phyloP scores from a whole-genome alignment of 2,329 filamentous ascomycete genomes.

The Rutstroemia sydowiana region DNA sequence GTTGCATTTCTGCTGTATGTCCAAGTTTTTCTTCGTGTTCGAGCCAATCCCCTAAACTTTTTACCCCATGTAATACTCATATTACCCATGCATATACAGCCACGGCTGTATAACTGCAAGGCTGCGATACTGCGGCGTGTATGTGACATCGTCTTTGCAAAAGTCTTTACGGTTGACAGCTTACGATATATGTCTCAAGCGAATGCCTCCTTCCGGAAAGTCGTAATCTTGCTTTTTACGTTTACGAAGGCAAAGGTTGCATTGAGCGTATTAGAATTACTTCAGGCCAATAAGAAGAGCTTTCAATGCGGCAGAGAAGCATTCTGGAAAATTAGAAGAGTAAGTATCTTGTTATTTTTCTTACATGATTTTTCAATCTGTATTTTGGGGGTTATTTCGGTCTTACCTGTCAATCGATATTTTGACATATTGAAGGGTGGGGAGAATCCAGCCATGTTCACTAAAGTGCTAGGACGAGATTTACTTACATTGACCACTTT shows the following conservation, averaged over 20 bases:
- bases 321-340: conserved; percentile 5
- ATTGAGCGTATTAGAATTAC: background rate
- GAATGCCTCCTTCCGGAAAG: background rate
- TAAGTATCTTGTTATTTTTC: background rate
- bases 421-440: no score
- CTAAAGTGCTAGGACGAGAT: no score
- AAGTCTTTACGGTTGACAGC: background rate
- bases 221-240: no score
- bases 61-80: background rate
- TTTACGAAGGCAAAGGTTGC: background rate
- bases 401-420: no score
- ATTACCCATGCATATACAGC: background rate
- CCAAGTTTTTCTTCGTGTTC: no score
- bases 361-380: no score
- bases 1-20: no score
- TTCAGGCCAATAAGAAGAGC: background rate
- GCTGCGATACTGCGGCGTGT: background rate
- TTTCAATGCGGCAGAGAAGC: no score
- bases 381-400: no score
- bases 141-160: background rate
- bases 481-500: no score
- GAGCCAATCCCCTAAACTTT: background rate
- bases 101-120: conserved; percentile 7
- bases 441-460: no score
- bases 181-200: background rate